These are phyloP conservation scores for Ophiostoma sp. DNA, from an alignment of 2,329 filamentous ascomycete genomes.

Conservation along the genomic window DNA sequence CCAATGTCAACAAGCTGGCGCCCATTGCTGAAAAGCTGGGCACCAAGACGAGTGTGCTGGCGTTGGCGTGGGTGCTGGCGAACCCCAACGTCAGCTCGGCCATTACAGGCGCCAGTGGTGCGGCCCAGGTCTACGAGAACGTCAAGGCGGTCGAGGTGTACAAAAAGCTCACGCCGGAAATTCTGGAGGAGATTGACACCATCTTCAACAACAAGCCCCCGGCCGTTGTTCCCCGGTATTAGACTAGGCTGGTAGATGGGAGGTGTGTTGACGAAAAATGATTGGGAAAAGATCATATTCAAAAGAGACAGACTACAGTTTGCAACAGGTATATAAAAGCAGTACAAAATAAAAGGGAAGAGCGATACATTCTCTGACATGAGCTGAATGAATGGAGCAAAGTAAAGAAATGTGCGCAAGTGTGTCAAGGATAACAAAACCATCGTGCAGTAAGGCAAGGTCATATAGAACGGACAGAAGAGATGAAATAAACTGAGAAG, in stretches of 20 bases:
- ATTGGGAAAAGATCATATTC: neutral
- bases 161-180: conserved; percentile 58
- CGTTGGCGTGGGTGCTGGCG: conserved; percentile 63
- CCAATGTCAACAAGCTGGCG: conserved; percentile 59
- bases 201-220: conserved; percentile 60
- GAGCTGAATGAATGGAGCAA: neutral
- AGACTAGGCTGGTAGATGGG: conserved; percentile 27
- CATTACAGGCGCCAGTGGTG: conserved; percentile 61
- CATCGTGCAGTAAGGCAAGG: neutral
- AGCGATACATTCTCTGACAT: neutral
- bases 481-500: neutral
- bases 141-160: conserved; percentile 53
- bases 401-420: neutral
- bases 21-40: conserved; percentile 65
- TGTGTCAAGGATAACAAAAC: neutral
- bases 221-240: conserved; percentile 41
- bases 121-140: conserved; percentile 62
- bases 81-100: conserved; percentile 63
- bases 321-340: conserved; percentile 7
- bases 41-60: conserved; percentile 56
- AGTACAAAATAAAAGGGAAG: neutral
- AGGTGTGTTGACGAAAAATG: neutral
- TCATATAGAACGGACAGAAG: neutral
- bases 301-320: neutral
- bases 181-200: conserved; percentile 60